phyloP scores from a whole-genome alignment of 495 filamentous ascomycete species.

The Penicillium manginii region DNA sequence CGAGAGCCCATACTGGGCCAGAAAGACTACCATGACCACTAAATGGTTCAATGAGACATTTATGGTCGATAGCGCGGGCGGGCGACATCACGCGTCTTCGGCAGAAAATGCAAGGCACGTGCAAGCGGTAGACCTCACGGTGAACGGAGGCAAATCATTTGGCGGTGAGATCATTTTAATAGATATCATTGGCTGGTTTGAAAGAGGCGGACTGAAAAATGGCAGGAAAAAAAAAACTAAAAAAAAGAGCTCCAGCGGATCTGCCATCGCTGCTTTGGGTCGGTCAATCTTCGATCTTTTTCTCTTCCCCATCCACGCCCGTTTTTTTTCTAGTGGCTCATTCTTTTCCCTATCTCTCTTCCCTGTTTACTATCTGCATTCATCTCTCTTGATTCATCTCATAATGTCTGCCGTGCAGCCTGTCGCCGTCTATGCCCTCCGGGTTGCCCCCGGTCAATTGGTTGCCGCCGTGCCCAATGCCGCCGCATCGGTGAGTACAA shows the following conservation, averaged over 20 bases:
- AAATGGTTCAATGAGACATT: slow-evolving; percentile 6
- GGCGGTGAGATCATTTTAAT: slow-evolving; percentile 22
- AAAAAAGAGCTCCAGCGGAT: slow-evolving; percentile 30
- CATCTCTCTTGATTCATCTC: slow-evolving; percentile 15
- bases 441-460: slow-evolving; percentile 78
- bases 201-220: slow-evolving; percentile 16
- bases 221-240: slow-evolving; percentile 31
- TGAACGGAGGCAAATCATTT: slow-evolving; percentile 19
- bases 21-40: slow-evolving; percentile 25
- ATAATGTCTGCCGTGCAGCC: slow-evolving; percentile 65
- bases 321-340: slow-evolving; percentile 35
- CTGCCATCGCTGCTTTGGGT: slow-evolving; percentile 28
- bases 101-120: slow-evolving; percentile 21
- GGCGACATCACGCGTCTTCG: slow-evolving; percentile 26
- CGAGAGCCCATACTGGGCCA: slow-evolving; percentile 73
- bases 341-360: slow-evolving; percentile 19
- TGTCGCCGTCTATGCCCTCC: slow-evolving; percentile 86
- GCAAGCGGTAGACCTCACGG: slow-evolving; percentile 26
- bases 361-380: slow-evolving; percentile 16
- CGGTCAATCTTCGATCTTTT: slow-evolving; percentile 33
- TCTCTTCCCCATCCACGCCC: slow-evolving; percentile 29
- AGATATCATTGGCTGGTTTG: slow-evolving; percentile 19
- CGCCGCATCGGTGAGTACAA: slow-evolving; percentile 75
- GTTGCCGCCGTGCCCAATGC: slow-evolving; percentile 74
- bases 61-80: slow-evolving; percentile 13